These are phyloP conservation scores for Butyriboletus appendiculatus DNA, from an alignment of 1,284 basidiomycete genomes.

Conservation along the genomic window DNA sequence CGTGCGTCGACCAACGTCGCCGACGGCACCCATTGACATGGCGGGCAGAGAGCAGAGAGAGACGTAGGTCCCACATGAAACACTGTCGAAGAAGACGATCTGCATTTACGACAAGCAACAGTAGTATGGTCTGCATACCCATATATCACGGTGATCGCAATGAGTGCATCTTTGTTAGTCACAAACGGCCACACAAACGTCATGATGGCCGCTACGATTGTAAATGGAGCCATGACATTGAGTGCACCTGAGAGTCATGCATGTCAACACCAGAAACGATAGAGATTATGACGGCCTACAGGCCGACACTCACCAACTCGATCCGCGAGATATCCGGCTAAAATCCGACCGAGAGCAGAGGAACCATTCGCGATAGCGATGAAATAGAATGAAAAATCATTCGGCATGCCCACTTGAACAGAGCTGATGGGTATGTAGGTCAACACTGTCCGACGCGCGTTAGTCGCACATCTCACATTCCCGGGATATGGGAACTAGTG, in stretches of 20 bases:
- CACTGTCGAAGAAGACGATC: constrained; percentile 48
- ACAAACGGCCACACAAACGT: constrained; percentile 50
- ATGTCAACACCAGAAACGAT: neutral
- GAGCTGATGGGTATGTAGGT: constrained; percentile 51
- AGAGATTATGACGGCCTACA: neutral
- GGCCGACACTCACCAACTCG: constrained; percentile 33
- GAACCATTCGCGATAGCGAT: constrained; percentile 49
- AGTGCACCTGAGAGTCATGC: constrained; percentile 34
- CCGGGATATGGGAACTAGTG: neutral
- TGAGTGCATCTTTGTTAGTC: constrained; percentile 30
- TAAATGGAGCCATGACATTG: constrained; percentile 46
- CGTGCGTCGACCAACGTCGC: constrained; percentile 59
- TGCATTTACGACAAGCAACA: neutral
- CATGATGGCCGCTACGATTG: constrained; percentile 38
- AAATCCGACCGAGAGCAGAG: constrained; percentile 46
- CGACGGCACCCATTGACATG: constrained; percentile 56
- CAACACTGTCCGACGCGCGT: constrained; percentile 36
- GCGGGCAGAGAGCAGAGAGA: constrained; percentile 56
- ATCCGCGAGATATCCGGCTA: constrained; percentile 43
- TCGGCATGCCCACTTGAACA: constrained; percentile 36
- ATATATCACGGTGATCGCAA: constrained; percentile 44
- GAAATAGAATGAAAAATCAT: constrained; percentile 45
- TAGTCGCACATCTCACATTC: constrained; percentile 5
- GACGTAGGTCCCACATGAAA: constrained; percentile 56
- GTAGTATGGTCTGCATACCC: constrained; percentile 35